Evolutionary conservation across 495 filamentous ascomycete genomes (phyloP).

Genomic region (Chaetomium fimeti): DNA sequence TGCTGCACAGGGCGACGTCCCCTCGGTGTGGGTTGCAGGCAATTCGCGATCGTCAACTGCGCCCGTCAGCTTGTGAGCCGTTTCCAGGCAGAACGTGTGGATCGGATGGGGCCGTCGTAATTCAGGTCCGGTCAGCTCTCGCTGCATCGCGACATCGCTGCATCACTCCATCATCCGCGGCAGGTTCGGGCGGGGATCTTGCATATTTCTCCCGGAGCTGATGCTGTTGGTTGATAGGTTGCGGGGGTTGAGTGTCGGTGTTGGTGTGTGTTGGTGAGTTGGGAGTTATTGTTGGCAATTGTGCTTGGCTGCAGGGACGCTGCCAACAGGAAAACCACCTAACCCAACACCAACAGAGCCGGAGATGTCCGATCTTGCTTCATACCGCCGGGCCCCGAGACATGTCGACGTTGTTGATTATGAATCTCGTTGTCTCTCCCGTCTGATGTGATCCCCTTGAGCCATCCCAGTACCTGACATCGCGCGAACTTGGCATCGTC

Average conservation of each 20-base stretch:
- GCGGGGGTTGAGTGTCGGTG: not conserved
- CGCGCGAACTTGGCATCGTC: too few relatives aligned
- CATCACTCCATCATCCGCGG: not conserved
- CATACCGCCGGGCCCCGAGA: too few relatives aligned
- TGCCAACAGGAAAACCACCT: too few relatives aligned
- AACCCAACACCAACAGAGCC: too few relatives aligned
- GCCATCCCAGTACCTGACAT: too few relatives aligned
- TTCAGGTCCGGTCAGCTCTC: not conserved
- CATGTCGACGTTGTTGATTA: too few relatives aligned
- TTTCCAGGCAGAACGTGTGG: not conserved
- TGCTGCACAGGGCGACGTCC: conserved; percentile 1
- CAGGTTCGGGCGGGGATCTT: not conserved
- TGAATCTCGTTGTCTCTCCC: too few relatives aligned
- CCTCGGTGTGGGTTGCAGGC: not conserved
- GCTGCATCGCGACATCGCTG: not conserved
- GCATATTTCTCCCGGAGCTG: not conserved
- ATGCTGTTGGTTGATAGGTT: not conserved
- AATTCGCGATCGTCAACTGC: not conserved
- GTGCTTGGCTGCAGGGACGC: not conserved
- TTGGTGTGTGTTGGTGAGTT: too few relatives aligned
- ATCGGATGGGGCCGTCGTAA: not conserved
- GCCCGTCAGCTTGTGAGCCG: not conserved
- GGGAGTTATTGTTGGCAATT: not conserved
- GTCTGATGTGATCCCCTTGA: too few relatives aligned
- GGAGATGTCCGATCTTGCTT: too few relatives aligned